phyloP scores from a whole-genome alignment of 805 yeast genomes.

The Wickerhamiella sorbophila region DNA sequence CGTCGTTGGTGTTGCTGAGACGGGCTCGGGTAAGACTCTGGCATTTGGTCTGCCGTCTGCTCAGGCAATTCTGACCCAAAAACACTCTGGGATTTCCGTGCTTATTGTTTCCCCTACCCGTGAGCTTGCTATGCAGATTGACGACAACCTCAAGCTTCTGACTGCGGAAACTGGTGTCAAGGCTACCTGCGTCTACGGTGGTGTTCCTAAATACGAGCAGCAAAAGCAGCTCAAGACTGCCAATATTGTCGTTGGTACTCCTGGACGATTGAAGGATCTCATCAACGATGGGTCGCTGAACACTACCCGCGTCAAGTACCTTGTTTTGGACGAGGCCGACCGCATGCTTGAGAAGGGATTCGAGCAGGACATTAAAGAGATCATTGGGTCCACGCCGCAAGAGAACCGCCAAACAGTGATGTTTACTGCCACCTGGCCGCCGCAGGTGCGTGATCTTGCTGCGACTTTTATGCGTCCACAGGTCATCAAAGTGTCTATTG shows the following conservation, averaged over 20 bases:
- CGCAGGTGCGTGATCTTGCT: conserved; percentile 89
- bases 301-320: conserved; percentile 50
- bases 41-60: conserved; percentile 98
- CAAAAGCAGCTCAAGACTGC: conserved; percentile 50
- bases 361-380: conserved; percentile 85
- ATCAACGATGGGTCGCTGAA: conserved; percentile 76
- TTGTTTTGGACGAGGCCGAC: conserved; percentile 95
- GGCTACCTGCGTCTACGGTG: conserved; percentile 87
- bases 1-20: conserved; percentile 94
- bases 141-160: conserved; percentile 59
- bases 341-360: conserved; percentile 98
- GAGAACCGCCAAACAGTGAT: conserved; percentile 74
- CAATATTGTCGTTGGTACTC: conserved; percentile 86
- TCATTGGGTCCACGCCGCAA: conserved; percentile 44
- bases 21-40: conserved; percentile 95
- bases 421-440: conserved; percentile 99
- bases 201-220: conserved; percentile 93
- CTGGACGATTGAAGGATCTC: conserved; percentile 91
- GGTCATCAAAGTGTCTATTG: conserved; percentile 86
- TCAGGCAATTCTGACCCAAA: conserved; percentile 39
- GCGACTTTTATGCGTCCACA: conserved; percentile 53
- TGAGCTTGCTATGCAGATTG: conserved; percentile 89
- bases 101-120: conserved; percentile 91
- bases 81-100: conserved; percentile 44
- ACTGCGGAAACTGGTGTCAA: conserved; percentile 47